These are phyloP conservation scores for Terfezia claveryi DNA, from an alignment of 495 filamentous ascomycete species.

Conservation along the genomic window DNA sequence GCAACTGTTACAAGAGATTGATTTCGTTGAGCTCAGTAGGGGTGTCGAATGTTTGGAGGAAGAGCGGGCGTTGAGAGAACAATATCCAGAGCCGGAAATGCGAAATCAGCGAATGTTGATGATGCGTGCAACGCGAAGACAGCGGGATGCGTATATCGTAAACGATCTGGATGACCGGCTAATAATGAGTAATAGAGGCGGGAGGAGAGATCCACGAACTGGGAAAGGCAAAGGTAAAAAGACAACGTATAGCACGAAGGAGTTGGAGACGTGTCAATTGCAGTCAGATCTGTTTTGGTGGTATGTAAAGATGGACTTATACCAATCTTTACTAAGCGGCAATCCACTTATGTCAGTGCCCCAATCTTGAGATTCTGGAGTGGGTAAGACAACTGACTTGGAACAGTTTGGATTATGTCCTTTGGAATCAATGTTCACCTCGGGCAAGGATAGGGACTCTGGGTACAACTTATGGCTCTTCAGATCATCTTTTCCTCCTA, in stretches of 20 bases:
- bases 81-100: conserved; percentile 9
- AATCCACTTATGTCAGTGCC: conserved; percentile 56
- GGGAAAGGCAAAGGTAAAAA: conserved; percentile 2
- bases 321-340: conserved; percentile 76
- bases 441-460: conserved; percentile 54
- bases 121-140: conserved; percentile 13
- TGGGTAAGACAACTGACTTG: conserved; percentile 6
- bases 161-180: conserved; percentile 21
- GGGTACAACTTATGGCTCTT: conserved; percentile 66
- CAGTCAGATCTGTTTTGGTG: conserved; percentile 89
- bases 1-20: conserved; percentile 62
- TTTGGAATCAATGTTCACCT: conserved; percentile 69
- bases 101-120: conserved; percentile 2
- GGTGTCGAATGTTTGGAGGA: conserved; percentile 38
- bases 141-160: conserved; percentile 2
- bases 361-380: conserved; percentile 6
- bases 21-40: conserved; percentile 48
- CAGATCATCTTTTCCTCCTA: conserved; percentile 66
- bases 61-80: conserved; percentile 19
- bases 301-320: conserved; percentile 81
- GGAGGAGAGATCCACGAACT: neutral
- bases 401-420: conserved; percentile 49
- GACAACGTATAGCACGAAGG: conserved; percentile 30
- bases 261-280: conserved; percentile 56
- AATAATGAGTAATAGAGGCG: conserved; percentile 15